phyloP scores from a whole-genome alignment of 441 rosid species.

The Jatropha podagrica region DNA sequence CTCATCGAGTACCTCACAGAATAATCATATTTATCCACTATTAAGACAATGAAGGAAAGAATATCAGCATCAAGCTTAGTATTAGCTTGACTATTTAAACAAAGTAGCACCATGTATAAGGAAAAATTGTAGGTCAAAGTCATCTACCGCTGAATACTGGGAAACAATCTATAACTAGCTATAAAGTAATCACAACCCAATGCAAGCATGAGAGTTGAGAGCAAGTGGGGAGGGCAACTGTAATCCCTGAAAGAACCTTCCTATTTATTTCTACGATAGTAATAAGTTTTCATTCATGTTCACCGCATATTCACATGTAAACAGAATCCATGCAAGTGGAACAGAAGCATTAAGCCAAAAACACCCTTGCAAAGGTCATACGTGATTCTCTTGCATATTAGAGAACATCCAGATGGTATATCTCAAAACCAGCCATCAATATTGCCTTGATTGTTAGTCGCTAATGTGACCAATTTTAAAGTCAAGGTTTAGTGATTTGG shows the following conservation, averaged over 20 bases:
- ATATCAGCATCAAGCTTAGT: background rate
- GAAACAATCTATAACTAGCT: too few relatives aligned
- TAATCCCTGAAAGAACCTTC: background rate
- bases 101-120: background rate
- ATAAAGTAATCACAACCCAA: too few relatives aligned
- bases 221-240: background rate
- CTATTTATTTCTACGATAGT: background rate
- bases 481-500: background rate
- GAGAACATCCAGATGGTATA: background rate
- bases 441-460: background rate
- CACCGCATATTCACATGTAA: background rate
- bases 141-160: background rate
- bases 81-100: background rate
- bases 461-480: background rate
- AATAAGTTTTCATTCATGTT: background rate
- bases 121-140: constrained; percentile 6
- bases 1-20: background rate
- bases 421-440: constrained; percentile 4
- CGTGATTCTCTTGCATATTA: background rate
- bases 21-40: background rate
- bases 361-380: background rate
- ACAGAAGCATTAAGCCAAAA: background rate
- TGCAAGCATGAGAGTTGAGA: too few relatives aligned
- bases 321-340: background rate
- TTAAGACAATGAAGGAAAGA: background rate